A percentile compares a stretch with the other conserved stretches of the same genome.
Conservation (phyloP, 305 asterid species). For the Fraxinus velutina region DNA sequence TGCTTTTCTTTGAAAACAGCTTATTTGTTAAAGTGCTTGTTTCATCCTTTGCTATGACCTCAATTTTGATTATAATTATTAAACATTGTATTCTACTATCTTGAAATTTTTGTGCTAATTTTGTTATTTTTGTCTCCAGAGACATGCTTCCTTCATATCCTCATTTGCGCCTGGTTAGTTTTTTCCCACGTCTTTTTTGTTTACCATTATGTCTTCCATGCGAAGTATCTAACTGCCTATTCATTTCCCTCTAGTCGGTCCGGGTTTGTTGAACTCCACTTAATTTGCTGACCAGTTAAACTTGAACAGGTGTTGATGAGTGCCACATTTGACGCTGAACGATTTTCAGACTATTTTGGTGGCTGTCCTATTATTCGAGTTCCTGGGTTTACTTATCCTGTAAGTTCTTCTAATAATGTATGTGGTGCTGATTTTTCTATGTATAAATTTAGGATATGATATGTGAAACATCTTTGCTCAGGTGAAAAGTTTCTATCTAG, state of each 20-base stretch:
- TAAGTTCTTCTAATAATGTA: slow-evolving; percentile 29
- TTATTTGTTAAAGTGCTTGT: slow-evolving; percentile 3
- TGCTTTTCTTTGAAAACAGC: neutral
- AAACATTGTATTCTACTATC: neutral
- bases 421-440: slow-evolving; percentile 8
- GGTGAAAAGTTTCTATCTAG: slow-evolving; percentile 72
- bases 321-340: slow-evolving; percentile 93
- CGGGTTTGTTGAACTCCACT: slow-evolving; percentile 12
- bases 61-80: neutral
- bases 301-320: slow-evolving; percentile 82
- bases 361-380: slow-evolving; percentile 87
- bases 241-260: slow-evolving; percentile 3
- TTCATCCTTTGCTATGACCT: slow-evolving; percentile 3
- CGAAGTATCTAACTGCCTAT: slow-evolving; percentile 4
- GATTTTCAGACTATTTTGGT: slow-evolving; percentile 80
- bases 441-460: slow-evolving; percentile 20
- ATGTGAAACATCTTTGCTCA: slow-evolving; percentile 31
- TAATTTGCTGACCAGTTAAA: slow-evolving; percentile 26
- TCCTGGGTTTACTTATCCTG: slow-evolving; percentile 93
- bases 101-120: slow-evolving; percentile 26
- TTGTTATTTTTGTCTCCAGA: slow-evolving; percentile 46
- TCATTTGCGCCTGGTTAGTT: slow-evolving; percentile 80
- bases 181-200: slow-evolving; percentile 20
- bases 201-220: slow-evolving; percentile 3
- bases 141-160: slow-evolving; percentile 84